Conservation (phyloP, 23 red algal species). For the Pyropia yezoensis region DNA sequence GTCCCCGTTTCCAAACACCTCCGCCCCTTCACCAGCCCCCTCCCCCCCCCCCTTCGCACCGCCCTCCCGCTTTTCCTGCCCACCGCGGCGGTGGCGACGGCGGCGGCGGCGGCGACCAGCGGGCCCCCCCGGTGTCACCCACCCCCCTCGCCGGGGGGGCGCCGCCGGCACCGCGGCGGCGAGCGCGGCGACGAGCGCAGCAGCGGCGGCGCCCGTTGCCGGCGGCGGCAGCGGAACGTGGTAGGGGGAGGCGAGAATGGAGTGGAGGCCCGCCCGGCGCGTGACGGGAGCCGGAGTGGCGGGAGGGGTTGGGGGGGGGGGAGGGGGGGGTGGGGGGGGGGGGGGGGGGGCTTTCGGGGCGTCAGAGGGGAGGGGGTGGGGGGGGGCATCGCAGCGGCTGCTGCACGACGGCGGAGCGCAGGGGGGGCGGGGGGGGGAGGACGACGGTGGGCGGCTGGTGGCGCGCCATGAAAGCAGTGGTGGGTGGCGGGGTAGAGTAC, state of each 20-base stretch:
- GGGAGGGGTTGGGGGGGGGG: background rate
- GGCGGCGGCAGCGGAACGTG: background rate
- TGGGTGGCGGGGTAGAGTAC: no score
- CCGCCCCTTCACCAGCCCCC: no score
- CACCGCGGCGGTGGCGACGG: no score
- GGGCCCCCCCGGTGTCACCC: no score
- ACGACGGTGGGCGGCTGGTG: no score
- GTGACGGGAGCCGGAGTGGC: background rate
- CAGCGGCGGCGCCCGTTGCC: background rate
- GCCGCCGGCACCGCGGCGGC: background rate
- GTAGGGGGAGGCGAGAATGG: conserved; percentile 2
- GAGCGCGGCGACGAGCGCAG: background rate
- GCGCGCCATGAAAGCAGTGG: no score
- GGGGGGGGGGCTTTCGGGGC: background rate
- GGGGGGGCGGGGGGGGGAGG: conserved; percentile 3
- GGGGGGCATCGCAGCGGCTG: conserved; percentile 7
- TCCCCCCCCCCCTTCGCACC: no score
- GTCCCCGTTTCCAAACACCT: no score
- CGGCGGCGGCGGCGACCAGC: no score
- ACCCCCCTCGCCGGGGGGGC: no score
- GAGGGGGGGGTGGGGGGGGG: background rate
- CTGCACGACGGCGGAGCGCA: conserved; percentile 12
- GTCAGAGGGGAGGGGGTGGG: background rate
- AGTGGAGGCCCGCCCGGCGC: background rate
- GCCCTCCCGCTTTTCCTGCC: no score